Percentiles rank a stretch among this genome's conserved stretches.
Conservation (phyloP, 257 asterid genomes). For the Asclepias syriaca region DNA sequence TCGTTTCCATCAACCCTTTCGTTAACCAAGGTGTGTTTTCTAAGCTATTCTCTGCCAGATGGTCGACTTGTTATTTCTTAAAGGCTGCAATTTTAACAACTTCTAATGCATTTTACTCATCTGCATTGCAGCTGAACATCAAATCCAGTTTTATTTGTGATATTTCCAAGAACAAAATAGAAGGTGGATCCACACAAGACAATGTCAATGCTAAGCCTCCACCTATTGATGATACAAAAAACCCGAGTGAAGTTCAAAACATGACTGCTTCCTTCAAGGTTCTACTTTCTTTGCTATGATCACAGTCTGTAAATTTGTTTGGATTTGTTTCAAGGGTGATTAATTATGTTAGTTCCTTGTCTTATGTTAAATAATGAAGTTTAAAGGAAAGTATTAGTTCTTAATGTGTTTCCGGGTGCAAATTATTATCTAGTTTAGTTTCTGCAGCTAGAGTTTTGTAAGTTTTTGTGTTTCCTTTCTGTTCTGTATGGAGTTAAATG, state of each 20-base stretch:
- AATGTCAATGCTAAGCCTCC: slow-evolving; percentile 10
- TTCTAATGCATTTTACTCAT: slow-evolving; percentile 6
- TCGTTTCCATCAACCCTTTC: slow-evolving; percentile 44
- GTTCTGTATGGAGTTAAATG: background rate
- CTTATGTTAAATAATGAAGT: background rate
- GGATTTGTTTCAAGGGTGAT: background rate
- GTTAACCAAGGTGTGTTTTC: slow-evolving; percentile 43
- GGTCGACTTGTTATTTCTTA: slow-evolving; percentile 7
- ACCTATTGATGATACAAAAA: slow-evolving; percentile 7
- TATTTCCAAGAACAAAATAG: slow-evolving; percentile 25
- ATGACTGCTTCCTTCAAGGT: slow-evolving; percentile 55
- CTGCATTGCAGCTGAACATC: slow-evolving; percentile 51
- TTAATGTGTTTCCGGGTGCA: background rate
- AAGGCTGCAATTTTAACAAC: background rate
- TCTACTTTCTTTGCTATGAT: slow-evolving; percentile 16
- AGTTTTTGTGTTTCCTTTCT: background rate
- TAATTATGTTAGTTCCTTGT: background rate
- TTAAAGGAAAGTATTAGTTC: background rate
- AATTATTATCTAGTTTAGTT: background rate
- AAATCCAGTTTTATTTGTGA: slow-evolving; percentile 37
- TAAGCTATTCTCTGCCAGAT: background rate
- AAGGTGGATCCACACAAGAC: slow-evolving; percentile 25
- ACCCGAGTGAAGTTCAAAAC: slow-evolving; percentile 24
- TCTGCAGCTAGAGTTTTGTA: background rate
- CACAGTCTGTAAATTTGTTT: background rate